phyloP scores from a whole-genome alignment of 768 basidiomycete species.

The Lyophyllum atratum region DNA sequence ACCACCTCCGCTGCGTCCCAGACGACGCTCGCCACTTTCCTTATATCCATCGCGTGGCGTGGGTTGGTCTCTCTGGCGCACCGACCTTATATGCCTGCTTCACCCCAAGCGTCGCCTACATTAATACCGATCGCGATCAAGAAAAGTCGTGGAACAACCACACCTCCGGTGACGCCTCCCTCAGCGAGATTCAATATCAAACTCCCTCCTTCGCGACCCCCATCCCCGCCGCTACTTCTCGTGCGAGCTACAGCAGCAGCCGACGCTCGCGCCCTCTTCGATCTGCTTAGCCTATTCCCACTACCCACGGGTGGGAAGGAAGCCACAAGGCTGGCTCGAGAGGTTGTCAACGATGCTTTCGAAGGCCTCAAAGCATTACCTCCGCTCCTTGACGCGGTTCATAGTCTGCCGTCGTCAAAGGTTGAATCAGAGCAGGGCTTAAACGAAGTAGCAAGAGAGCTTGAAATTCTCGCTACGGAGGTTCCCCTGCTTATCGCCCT shows the following conservation, averaged over 20 bases:
- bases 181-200: conserved; percentile 65
- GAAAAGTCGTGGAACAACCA: conserved; percentile 45
- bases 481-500: conserved; percentile 77
- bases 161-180: conserved; percentile 59
- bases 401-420: conserved; percentile 25
- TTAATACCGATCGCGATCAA: conserved; percentile 33
- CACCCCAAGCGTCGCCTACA: conserved; percentile 42
- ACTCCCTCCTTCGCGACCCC: conserved; percentile 66
- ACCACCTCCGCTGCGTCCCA: conserved; percentile 57
- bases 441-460: conserved; percentile 38
- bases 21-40: conserved; percentile 62
- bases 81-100: conserved; percentile 44
- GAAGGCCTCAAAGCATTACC: conserved; percentile 60
- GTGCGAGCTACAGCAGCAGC: conserved; percentile 45
- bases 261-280: conserved; percentile 65
- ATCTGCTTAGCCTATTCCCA: conserved; percentile 61
- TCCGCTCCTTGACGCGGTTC: conserved; percentile 55
- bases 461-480: conserved; percentile 58
- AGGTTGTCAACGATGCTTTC: conserved; percentile 82
- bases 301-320: conserved; percentile 54
- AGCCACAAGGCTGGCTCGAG: conserved; percentile 59
- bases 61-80: conserved; percentile 71
- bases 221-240: conserved; percentile 51
- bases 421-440: conserved; percentile 18
- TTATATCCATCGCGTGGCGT: conserved; percentile 77